Base-by-base conservation (phyloP, 371 early-diverging fungal species). In the Apophysomyces sp. region DNA sequence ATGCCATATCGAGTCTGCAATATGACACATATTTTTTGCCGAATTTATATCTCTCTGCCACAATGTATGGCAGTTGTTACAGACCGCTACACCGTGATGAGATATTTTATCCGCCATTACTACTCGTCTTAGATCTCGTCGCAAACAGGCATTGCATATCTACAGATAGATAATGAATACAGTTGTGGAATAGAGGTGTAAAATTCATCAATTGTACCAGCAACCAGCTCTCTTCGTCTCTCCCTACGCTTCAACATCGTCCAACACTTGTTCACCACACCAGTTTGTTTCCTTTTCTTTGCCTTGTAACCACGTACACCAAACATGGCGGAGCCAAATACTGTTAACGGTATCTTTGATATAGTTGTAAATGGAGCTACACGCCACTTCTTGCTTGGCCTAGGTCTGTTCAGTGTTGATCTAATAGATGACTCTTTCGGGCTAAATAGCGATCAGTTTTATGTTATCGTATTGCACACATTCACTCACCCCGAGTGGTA, bases 41-140 rank as follows among this genome's bases (percentile, higher is more conserved):
- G 39, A 32, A 26, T 57, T 57, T 26, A 57, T 26, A 57, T 39
- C 39, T 16, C 58, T 40, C 44, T 58, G 58, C 58, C 58, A 58
- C 18, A 58, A 44, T 58, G 44, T 44, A 34, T 44, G 27, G 58
- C 44, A 58, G 44, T 58, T 40, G 21, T 58, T 58, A 28, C 58
- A 44, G 18, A 58, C 58, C 44, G 31, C 28, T 12, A 44, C n/a
- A 44, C 51, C 21, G 15, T 58, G 32, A 29, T 58, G 49, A 8
- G 49, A 29, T n/a, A 44, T 44, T 27, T 5, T 11, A 18, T 58
- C 58, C 3, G 30, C 49, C 1, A 28, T 58, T 24, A 8, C 44
- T 1, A 31, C 58, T 29, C 39, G 27, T n/a, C 21, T 44, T 11
- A 56, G 57, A 12, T 39, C 39, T 7, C 57, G 16, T 37, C 39